Base-by-base conservation (phyloP, 306 rosid species). In the Vigna nakashimae region DNA sequence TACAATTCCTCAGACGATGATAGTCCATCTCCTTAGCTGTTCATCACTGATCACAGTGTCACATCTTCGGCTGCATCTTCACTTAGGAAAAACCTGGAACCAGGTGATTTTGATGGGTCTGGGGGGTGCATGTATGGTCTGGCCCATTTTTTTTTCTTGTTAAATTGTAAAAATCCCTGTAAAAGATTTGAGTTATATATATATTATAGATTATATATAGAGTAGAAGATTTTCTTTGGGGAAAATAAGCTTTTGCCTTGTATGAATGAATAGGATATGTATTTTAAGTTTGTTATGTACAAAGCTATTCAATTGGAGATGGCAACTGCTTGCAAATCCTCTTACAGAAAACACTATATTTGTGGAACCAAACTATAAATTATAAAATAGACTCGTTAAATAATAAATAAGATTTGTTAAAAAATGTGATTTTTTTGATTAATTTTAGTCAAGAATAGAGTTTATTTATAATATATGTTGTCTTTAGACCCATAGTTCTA, bases 111-210 rank as follows among this genome's bases (percentile, higher is more conserved):
- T 68, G 86, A 65, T n/a, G 74, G 67, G 87, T 46, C 70, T 62
- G 67, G 69, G 69, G 82, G 75, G 52, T 70, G 78, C 68, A 28
- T 67, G 42, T 66, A 59, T 69, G 72, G 34, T 72, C 69, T 64
- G 52, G 82, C 84, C 73, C 73, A 70, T 58, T 45, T 73, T 77
- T 77, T 72, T 74, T 30, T 50, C 73, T 77, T 68, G 76, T 76
- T 81, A 68, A 78, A 80, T 72, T 90, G 91, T 87, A 89, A 84
- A 91, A 86, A 77, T 74, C 86, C 84, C 17, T 90, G 97, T 89
- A 89, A 86, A 84, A 86, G 88, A 82, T 91, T 91, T 83, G 83
- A 79, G 68, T 57, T 74, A 30, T 30, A 30, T 30, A 64, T 62
- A 80, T 67, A 67, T 73, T 82, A 76, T 90, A 88, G 91, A 84